Evolutionary conservation across 331 rosid species (phyloP).

Genomic region (Rosa hybrid): DNA sequence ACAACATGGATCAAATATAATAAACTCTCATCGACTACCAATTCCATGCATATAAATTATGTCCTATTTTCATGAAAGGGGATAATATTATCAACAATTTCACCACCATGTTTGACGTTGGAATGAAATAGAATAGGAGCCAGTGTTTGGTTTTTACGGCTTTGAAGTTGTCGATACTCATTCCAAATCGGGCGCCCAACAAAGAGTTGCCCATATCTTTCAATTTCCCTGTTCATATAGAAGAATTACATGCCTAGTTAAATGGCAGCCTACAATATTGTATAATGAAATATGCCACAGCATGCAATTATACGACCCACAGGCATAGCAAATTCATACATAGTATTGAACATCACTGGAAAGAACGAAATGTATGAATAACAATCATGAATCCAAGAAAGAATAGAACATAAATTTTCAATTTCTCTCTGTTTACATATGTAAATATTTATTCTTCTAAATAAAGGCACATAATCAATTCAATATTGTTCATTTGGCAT

Average conservation of each 20-base stretch:
- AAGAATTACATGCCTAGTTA: neutral
- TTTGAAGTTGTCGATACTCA: slow-evolving; percentile 86
- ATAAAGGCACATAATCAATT: neutral
- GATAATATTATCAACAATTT: slow-evolving; percentile 5
- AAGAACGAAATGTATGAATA: neutral
- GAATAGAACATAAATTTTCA: neutral
- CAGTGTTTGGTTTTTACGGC: slow-evolving; percentile 90
- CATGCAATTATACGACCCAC: too few relatives aligned
- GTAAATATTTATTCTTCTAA: neutral
- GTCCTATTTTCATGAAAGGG: neutral
- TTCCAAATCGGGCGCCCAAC: slow-evolving; percentile 85
- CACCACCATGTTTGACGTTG: slow-evolving; percentile 40
- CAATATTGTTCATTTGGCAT: neutral
- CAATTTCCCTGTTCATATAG: slow-evolving; percentile 57
- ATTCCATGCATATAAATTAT: neutral
- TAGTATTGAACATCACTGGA: neutral
- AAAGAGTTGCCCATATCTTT: slow-evolving; percentile 90
- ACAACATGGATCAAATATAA: neutral
- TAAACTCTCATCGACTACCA: neutral
- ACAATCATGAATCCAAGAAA: neutral
- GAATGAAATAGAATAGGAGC: slow-evolving; percentile 83
- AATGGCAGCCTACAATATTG: neutral
- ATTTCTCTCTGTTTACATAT: neutral
- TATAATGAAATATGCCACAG: too few relatives aligned
- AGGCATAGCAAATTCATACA: neutral